These are phyloP conservation scores for Cupressus sempervirens DNA, from an alignment of 75 land plant species.

Conservation along the genomic window DNA sequence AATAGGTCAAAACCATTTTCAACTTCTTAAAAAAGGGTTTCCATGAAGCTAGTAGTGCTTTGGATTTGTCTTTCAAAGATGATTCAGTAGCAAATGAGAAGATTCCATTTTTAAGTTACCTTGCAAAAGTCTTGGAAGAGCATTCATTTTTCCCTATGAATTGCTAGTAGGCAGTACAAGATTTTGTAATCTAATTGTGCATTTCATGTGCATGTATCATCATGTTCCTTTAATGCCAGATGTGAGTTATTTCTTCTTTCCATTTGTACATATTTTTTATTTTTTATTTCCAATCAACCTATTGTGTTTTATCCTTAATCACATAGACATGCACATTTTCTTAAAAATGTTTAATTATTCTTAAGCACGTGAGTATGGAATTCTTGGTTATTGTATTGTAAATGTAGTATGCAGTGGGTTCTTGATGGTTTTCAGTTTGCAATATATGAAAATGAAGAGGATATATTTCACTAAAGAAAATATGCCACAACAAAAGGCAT, in stretches of 20 bases:
- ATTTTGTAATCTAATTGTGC: constrained; percentile 79
- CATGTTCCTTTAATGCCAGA: constrained; percentile 66
- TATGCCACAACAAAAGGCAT: too few species aligned
- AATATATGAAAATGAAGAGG: not conserved
- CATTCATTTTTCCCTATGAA: constrained; percentile 69
- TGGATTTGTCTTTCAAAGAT: constrained; percentile 86
- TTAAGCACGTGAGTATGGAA: not conserved
- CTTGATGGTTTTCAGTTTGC: not conserved
- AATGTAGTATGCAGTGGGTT: not conserved
- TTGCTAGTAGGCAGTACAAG: constrained; percentile 74
- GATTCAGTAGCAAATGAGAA: constrained; percentile 96
- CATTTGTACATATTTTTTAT: not conserved
- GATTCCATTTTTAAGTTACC: constrained; percentile 93
- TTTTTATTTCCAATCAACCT: not conserved
- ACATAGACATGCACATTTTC: not conserved
- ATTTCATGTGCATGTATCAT: constrained; percentile 84
- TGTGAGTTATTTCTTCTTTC: constrained; percentile 46
- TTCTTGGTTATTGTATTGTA: not conserved
- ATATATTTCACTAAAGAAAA: too few species aligned
- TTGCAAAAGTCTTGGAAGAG: constrained; percentile 74
- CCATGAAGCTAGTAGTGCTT: constrained; percentile 77
- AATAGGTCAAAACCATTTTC: constrained; percentile 90
- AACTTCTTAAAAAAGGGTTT: constrained; percentile 78
- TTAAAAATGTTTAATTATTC: not conserved
- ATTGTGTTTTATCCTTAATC: not conserved